A percentile compares a stretch with the other conserved stretches of the same genome.
Conservation (phyloP, 768 basidiomycete genomes). For the Strobilomyces echinocephalus region DNA sequence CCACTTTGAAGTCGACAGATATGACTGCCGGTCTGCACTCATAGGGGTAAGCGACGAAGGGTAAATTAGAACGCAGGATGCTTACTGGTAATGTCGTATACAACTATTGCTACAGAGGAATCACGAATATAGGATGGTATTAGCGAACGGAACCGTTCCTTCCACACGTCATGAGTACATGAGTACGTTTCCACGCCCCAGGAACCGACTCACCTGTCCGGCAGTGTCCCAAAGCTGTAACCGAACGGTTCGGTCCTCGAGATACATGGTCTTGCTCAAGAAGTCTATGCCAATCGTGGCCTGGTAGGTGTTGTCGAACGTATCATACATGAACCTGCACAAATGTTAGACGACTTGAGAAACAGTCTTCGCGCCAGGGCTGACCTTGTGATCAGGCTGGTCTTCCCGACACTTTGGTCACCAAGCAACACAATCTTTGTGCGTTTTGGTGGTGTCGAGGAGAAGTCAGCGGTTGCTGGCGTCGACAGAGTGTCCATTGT, state of each 20-base stretch:
- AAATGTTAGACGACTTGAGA: neutral
- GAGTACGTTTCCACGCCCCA: slow-evolving; percentile 1
- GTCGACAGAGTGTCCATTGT: slow-evolving; percentile 53
- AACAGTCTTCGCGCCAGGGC: slow-evolving; percentile 17
- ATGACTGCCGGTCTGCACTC: slow-evolving; percentile 84
- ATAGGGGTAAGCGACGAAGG: slow-evolving; percentile 2
- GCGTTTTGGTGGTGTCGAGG: slow-evolving; percentile 85
- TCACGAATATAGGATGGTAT: slow-evolving; percentile 99
- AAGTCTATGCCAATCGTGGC: slow-evolving; percentile 99
- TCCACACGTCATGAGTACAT: neutral
- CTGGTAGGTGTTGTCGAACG: slow-evolving; percentile 99
- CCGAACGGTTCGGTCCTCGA: slow-evolving; percentile 96
- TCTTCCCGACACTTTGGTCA: slow-evolving; percentile 98
- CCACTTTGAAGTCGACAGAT: slow-evolving; percentile 98
- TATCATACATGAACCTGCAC: slow-evolving; percentile 95
- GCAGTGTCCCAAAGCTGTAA: slow-evolving; percentile 99
- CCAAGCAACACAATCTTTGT: slow-evolving; percentile 96
- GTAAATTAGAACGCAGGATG: slow-evolving; percentile 12
- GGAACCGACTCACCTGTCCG: slow-evolving; percentile 59
- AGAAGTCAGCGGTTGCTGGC: slow-evolving; percentile 77
- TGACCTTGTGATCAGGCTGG: slow-evolving; percentile 93
- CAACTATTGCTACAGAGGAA: slow-evolving; percentile 97
- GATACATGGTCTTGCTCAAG: slow-evolving; percentile 98
- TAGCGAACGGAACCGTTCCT: slow-evolving; percentile 96
- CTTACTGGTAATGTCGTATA: slow-evolving; percentile 97